Base-by-base conservation (phyloP, 208 protist species). In the Vickermania ingenoplastis region DNA sequence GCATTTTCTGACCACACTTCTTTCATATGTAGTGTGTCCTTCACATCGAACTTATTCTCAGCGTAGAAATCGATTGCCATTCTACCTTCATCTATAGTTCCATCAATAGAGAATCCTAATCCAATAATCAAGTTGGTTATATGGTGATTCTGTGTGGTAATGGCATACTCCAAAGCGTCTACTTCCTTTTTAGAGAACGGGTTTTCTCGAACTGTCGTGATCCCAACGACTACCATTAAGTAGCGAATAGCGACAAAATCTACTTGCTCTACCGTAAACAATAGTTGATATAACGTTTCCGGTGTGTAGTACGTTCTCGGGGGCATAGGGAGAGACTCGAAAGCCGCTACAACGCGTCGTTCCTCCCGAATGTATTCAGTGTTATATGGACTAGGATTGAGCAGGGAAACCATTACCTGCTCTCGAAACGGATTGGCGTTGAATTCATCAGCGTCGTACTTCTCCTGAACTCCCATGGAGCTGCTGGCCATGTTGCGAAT, bases 131-230 rank as follows among this genome's bases (percentile, higher is more conserved):
- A 41, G 3, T 76, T 50, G 23, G 81, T 68, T 11, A 69, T 73
- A 21, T 31, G 23, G n/a, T 71, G 31, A 31, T 90, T 57, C 1
- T 69, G 28, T 4, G 57, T 45, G 7, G 41, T 66, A 26, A 90
- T 49, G 11, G 81, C 78, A 61, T 73, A 74, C 73, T 93, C 77
- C 41, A 93, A 74, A 29, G 67, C 82, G 2, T 79, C 70, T 30
- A 86, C 59, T 51, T 71, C 69, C 3, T 26, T 28, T 3, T 69
- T 61, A 22, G 61, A 65, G 13, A 90, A 71, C 41, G 86, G 75
- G 57, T 84, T 69, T 11, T 54, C 53, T 52, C 76, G 72, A 1
- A 87, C 82, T 0, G 73, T 79, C 1, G 73, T 71, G 23, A 92
- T 55, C 30, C 75, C 69, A 28, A 74, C 62, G 14, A 70, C 61